Percentiles rank a stretch among this genome's conserved stretches.
Evolutionary conservation across 805 yeast species (phyloP).

Genomic region (Naumovozyma baii): DNA sequence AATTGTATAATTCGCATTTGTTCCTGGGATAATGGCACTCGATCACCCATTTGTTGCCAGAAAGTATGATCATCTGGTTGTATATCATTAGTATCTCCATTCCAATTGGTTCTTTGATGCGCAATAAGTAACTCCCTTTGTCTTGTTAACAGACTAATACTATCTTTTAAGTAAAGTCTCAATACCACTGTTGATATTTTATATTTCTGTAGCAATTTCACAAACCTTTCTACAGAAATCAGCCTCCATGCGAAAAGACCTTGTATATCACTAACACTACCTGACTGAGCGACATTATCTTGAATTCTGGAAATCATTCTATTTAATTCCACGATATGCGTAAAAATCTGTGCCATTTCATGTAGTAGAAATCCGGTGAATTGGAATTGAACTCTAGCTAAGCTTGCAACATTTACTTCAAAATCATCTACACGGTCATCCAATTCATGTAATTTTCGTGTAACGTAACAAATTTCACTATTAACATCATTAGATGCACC

Average conservation of each 20-base stretch:
- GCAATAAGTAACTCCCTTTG: constrained; percentile 27
- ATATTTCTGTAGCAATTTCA: constrained; percentile 21
- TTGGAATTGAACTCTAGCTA: constrained; percentile 30
- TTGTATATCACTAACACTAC: constrained; percentile 14
- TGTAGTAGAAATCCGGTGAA: constrained; percentile 29
- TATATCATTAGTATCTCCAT: neutral
- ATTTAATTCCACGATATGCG: constrained; percentile 26
- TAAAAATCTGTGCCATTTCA: constrained; percentile 28
- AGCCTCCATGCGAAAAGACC: constrained; percentile 26
- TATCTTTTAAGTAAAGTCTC: constrained; percentile 27
- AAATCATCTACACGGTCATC: constrained; percentile 29
- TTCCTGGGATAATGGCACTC: constrained; percentile 15
- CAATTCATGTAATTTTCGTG: constrained; percentile 24
- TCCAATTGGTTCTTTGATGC: constrained; percentile 17
- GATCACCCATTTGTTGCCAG: constrained; percentile 7
- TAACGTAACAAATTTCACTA: constrained; percentile 26
- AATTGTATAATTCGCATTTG: constrained; percentile 23
- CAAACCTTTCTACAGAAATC: constrained; percentile 20
- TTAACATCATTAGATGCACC: constrained; percentile 24
- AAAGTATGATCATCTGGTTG: constrained; percentile 2
- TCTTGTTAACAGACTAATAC: constrained; percentile 26
- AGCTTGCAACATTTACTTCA: constrained; percentile 30
- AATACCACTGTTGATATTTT: constrained; percentile 27
- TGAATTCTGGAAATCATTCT: constrained; percentile 23
- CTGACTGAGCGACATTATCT: constrained; percentile 15